phyloP scores from a whole-genome alignment of 2,329 filamentous ascomycete species.

The Fusarium annulatum region DNA sequence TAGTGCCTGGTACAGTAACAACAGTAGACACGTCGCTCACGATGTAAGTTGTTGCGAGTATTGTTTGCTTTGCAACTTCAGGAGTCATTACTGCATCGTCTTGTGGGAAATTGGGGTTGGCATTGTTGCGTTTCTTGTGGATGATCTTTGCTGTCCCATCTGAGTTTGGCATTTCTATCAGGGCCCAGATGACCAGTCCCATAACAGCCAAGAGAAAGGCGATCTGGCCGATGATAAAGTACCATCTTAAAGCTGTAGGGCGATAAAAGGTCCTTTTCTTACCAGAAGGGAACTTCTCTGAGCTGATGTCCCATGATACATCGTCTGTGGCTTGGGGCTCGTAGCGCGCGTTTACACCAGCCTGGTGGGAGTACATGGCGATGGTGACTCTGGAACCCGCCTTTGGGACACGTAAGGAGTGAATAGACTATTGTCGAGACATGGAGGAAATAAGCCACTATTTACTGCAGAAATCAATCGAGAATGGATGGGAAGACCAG shows the following conservation, averaged over 20 bases:
- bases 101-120: not conserved
- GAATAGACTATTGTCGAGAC: not conserved
- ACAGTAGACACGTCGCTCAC: conserved; percentile 24
- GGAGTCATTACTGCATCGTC: conserved; percentile 6
- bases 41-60: conserved; percentile 31
- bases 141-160: conserved; percentile 38
- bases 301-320: conserved; percentile 30
- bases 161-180: conserved; percentile 40
- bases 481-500: not conserved
- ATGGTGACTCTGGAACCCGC: not conserved
- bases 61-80: not conserved
- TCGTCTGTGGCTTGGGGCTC: conserved; percentile 42
- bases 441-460: not conserved
- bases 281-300: conserved; percentile 20
- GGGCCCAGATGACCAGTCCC: conserved; percentile 42
- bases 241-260: conserved; percentile 43
- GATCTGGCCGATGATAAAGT: conserved; percentile 36
- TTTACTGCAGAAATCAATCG: not conserved
- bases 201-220: conserved; percentile 31
- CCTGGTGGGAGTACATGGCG: conserved; percentile 37
- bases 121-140: conserved; percentile 15
- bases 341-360: conserved; percentile 35
- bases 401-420: not conserved
- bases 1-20: conserved; percentile 38
- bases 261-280: conserved; percentile 37